Evolutionary conservation across 2,329 filamentous ascomycete genomes (phyloP), one percentile per base, ranked within the genome.

Genomic region (Diaporthe sp.): DNA sequence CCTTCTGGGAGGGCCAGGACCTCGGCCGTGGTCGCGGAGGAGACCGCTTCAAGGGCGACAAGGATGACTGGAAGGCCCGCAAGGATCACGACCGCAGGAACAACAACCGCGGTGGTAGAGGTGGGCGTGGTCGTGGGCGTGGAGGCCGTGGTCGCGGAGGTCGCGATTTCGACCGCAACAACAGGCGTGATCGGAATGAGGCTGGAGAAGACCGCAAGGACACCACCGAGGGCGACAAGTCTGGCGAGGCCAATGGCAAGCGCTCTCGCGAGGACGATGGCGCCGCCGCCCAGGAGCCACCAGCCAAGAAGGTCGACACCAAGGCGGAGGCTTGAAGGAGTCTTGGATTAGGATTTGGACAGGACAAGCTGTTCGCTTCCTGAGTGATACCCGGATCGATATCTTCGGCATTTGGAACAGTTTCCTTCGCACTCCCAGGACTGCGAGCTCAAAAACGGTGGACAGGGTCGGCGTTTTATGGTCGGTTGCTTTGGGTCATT

Each of bases 61-160:
- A 86, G 68, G 85, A 91, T 79, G 89, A 93, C 84, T 93, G 91
- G 91, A 93, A 91, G 85, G 88, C 89, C 83, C 88, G 91, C 79
- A 88, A 91, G 31, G 90, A 92, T 10, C 82, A 91, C 58, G 91
- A 93, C 79, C 90, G 90, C 82, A 90, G 89, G 83, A 87, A 87
- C 79, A 91, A 91, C 31, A 91, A 91, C 84, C 86, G 87, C 74
- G 87, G 87, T 49, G 82, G 85, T 12, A 82, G 86, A 17, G 85
- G 85, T 9, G 82, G 81, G 65, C 84, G 84, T 65, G 85, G 86
- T 6, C 79, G 83, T 39, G 83, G 84, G 34, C 84, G 85, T 62
- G 81, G 84, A 49, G 82, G 82, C 3, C 83, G 86, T 46, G 84
- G 86, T 57, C 84, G 88, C 25, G 82, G 86, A 46, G 86, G 87